Base-by-base conservation (phyloP, 2,329 filamentous ascomycete genomes). In the Alternaria ethzedia region DNA sequence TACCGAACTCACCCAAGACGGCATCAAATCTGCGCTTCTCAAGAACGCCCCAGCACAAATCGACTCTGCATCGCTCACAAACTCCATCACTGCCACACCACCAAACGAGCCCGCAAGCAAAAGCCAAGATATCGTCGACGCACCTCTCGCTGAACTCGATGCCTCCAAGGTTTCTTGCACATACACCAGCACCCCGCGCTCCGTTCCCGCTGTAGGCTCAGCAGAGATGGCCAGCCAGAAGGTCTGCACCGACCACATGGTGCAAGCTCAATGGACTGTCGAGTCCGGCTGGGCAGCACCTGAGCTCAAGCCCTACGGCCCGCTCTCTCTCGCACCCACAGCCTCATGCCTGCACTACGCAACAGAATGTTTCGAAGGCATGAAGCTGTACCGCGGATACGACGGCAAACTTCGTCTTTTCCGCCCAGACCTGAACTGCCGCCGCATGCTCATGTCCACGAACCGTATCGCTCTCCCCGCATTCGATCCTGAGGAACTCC, bases 291-390 rank as follows among this genome's bases (percentile, higher is more conserved):
- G 93, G 93, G 85, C 86, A 41, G 84, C 87, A 2, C 93, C 93
- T 2, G 86, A 90, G 71, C 86, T 96, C 62, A 87, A 88, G 78
- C 91, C 93, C 25, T 96, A 93, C 80, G 91, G 91, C 0, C 90
- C 92, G 11, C 83, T 97, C 57, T 86, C 86, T 66, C 88, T 97
- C 74, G 91, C 93, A 83, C 93, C 93, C 36, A 94, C 91, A 5
- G 92, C 93, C 13, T 92, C 89, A 4, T 89, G 90, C 65, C 86
- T 97, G 64, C 93, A 97, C 85, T 97, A 97, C 81, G 93, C 93
- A 11, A 96, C 93, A 51, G 91, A 95, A 81, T 96, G 93, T 80
- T 97, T 96, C 82, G 93, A 97, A 82, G 93, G 93, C 12, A 85
- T 90, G 83, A 97, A 96, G 82, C 88, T 88, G 49, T 88, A 88